Percentiles rank a stretch among this genome's conserved stretches.
Evolutionary conservation across 2,329 filamentous ascomycete genomes (phyloP).

Genomic region (Parafenestella ontariensis): DNA sequence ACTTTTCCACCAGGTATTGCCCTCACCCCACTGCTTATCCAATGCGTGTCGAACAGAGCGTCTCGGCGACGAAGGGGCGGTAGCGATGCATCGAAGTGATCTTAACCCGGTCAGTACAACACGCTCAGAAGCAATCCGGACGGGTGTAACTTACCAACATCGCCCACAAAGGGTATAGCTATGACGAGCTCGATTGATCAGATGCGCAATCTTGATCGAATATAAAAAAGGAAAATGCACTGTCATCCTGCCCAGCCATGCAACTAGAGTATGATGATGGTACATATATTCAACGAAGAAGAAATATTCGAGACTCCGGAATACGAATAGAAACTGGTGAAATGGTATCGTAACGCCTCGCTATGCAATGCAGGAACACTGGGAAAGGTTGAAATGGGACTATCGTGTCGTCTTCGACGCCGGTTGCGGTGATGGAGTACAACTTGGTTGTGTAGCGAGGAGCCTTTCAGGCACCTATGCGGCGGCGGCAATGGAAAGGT

Average conservation of each 20-base stretch:
- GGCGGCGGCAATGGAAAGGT: background rate
- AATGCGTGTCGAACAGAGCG: background rate
- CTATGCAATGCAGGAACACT: conserved; percentile 41
- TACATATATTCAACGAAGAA: conserved; percentile 17
- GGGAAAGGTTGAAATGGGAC: background rate
- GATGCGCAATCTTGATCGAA: background rate
- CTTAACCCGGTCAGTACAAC: too few species aligned
- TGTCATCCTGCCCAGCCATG: conserved; percentile 11
- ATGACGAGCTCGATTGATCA: background rate
- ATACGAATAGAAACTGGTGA: conserved; percentile 17
- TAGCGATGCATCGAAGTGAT: background rate
- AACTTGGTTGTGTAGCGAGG: background rate
- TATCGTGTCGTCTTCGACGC: background rate
- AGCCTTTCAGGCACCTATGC: background rate
- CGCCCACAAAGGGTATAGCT: background rate
- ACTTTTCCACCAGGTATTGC: conserved; percentile 5
- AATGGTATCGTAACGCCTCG: conserved; percentile 49
- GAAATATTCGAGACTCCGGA: conserved; percentile 9
- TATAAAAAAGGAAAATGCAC: background rate
- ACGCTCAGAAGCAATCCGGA: too few species aligned
- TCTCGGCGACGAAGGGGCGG: background rate
- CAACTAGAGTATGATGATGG: conserved; percentile 23
- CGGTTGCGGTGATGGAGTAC: background rate
- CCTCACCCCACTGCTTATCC: background rate
- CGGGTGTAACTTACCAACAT: background rate